Evolutionary conservation across 129 eudicot genomes (phyloP).

Genomic region (Centrapalus pauciflorus): DNA sequence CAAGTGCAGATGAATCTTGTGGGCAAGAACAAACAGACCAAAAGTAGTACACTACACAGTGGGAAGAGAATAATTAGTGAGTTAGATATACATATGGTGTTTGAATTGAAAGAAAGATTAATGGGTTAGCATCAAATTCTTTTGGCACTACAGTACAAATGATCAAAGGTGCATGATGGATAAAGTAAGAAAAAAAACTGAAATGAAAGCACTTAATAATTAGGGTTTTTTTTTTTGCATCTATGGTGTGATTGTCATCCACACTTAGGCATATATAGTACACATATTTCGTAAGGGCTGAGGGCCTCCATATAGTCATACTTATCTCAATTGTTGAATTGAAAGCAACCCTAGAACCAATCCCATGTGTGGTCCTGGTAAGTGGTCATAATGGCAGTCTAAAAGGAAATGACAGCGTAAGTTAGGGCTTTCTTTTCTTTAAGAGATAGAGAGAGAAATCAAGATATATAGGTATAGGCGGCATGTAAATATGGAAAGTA

Average conservation of each 20-base stretch:
- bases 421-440: conserved; percentile 28
- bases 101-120: background rate
- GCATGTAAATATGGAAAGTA: conserved; percentile 29
- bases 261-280: conserved; percentile 29
- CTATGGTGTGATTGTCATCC: conserved; percentile 26
- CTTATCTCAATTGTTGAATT: conserved; percentile 21
- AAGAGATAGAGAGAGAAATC: conserved; percentile 3
- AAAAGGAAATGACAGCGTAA: conserved; percentile 33
- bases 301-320: conserved; percentile 19
- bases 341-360: conserved; percentile 35
- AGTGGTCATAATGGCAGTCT: conserved; percentile 29
- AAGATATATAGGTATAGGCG: conserved; percentile 5
- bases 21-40: conserved; percentile 9
- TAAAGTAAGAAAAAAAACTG: conserved; percentile 31
- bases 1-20: conserved; percentile 33
- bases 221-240: conserved; percentile 21
- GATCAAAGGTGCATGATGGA: conserved; percentile 27
- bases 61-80: conserved; percentile 26
- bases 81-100: background rate
- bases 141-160: conserved; percentile 33
- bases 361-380: conserved; percentile 32
- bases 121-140: conserved; percentile 34
- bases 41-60: conserved; percentile 18
- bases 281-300: conserved; percentile 25
- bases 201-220: conserved; percentile 36